Evolutionary conservation across 2,329 filamentous ascomycete species (phyloP), one percentile per base, ranked within the genome.

Genomic region (Alternaria ethzedia): DNA sequence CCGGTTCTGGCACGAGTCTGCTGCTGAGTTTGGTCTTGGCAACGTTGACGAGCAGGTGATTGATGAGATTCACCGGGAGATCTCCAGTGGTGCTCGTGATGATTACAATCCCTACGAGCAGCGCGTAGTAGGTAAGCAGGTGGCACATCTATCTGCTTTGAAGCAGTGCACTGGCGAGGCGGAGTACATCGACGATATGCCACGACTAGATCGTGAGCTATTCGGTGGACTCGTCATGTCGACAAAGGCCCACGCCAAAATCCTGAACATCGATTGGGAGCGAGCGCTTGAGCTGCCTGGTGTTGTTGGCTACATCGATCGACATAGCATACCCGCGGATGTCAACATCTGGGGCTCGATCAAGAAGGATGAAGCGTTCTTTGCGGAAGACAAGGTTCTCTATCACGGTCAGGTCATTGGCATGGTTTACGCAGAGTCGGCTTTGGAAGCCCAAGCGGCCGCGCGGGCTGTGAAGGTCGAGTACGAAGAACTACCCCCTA

Each of bases 131-230:
- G 95, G 96, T 54, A 95, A 95, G 77, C 88, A 93, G 20, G 90
- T 91, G 44, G 90, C 91, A 20, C 95, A 98, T 74, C 86, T 97
- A 13, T 93, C 95, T 0, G 94, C 95, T 0, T 79, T 98, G 74
- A 97, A 97, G 81, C 95, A 98, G 80, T 92, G 90, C 7, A 96
- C 93, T 1, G 95, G 95, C 57, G 93, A 97, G 80, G 95, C 95
- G 2, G 92, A 97, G 71, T 98, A 98, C 71, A 96, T 94, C 0
- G 95, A 98, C 72, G 95, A 98, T 70, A 96, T 97, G 25, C 94
- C 94, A 3, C 85, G 88, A 0, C 83, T 93, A 67, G 91, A 90
- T 78, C 96, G 96, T 63, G 94, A 97, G 79, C 85, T 98, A 0
- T 93, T 93, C 68, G 95, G 92, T 7, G 94, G 91, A 70, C 86